These are phyloP conservation scores for Bolboschoenoplectus hybrid DNA, from an alignment of 202 grass and related monocot genomes.

Conservation along the genomic window DNA sequence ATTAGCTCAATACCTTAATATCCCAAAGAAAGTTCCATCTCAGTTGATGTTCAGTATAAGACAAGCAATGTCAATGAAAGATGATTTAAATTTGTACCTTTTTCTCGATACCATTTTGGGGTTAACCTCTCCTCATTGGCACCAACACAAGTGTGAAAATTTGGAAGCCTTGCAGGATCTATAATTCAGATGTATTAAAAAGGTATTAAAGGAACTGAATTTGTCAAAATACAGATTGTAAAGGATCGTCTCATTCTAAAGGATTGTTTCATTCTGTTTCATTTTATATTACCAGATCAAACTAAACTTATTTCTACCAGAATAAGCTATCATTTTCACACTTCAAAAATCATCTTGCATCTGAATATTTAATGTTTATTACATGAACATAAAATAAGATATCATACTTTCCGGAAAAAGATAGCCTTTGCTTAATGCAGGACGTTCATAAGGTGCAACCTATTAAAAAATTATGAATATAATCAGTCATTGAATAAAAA, in stretches of 20 bases:
- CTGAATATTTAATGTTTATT: neutral
- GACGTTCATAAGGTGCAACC: conserved; percentile 96
- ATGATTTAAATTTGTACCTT: conserved; percentile 58
- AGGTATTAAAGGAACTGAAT: neutral
- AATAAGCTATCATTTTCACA: neutral
- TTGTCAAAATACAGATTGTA: neutral
- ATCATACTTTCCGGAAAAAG: conserved; percentile 73
- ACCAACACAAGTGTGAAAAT: conserved; percentile 94
- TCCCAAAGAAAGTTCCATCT: conserved; percentile 22
- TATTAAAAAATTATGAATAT: conserved; percentile 38
- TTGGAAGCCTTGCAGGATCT: conserved; percentile 78
- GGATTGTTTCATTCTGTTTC: neutral
- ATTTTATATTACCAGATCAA: conserved; percentile 15
- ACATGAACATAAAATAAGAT: neutral
- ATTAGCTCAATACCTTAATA: conserved; percentile 89
- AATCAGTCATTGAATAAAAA: conserved; percentile 8
- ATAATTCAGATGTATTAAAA: conserved; percentile 33
- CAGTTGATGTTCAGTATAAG: conserved; percentile 21
- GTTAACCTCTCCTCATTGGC: conserved; percentile 73
- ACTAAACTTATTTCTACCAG: neutral
- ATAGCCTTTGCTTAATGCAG: conserved; percentile 95
- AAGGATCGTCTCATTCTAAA: neutral
- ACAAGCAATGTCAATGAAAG: neutral
- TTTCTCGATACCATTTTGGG: conserved; percentile 88
- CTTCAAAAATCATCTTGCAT: neutral